phyloP scores from a whole-genome alignment of 2,329 filamentous ascomycete genomes.

The Monosporascus sp. region DNA sequence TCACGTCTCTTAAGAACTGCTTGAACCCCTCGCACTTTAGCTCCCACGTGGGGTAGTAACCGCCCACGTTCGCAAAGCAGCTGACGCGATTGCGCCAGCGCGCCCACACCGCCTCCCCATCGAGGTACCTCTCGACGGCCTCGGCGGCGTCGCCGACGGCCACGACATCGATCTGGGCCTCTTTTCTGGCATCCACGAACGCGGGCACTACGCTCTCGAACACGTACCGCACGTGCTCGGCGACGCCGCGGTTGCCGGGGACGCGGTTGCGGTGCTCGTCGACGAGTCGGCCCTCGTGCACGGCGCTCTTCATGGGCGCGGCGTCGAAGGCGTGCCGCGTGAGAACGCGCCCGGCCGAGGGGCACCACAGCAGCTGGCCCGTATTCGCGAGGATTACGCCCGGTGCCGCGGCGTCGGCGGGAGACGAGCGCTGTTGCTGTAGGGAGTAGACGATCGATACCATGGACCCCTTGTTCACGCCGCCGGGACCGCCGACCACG shows the following conservation, averaged over 20 bases:
- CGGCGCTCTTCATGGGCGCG: conserved; percentile 57
- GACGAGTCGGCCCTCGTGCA: conserved; percentile 50
- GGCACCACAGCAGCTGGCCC: conserved; percentile 73
- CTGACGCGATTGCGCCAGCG: conserved; percentile 38
- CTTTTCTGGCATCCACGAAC: conserved; percentile 31
- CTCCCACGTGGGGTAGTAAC: conserved; percentile 33
- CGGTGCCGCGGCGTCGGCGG: conserved; percentile 33
- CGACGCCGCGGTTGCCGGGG: conserved; percentile 49
- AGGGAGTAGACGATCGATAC: conserved; percentile 55
- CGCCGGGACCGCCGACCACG: conserved; percentile 55
- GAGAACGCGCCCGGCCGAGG: conserved; percentile 55
- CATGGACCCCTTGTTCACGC: conserved; percentile 66
- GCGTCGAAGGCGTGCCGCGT: conserved; percentile 51
- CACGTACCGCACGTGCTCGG: conserved; percentile 61
- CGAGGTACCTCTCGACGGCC: conserved; percentile 52
- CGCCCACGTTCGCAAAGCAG: conserved; percentile 46
- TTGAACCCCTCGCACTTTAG: conserved; percentile 41
- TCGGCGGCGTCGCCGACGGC: conserved; percentile 64
- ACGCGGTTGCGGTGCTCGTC: conserved; percentile 56
- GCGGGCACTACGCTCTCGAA: conserved; percentile 58
- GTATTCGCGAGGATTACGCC: conserved; percentile 73
- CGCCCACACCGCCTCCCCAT: conserved; percentile 46
- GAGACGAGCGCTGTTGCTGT: conserved; percentile 28
- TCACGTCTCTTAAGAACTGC: conserved; percentile 47
- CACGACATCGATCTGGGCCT: conserved; percentile 62